These are phyloP conservation scores for Amphibolis antarctica DNA, from an alignment of 106 monocot species.

Conservation along the genomic window DNA sequence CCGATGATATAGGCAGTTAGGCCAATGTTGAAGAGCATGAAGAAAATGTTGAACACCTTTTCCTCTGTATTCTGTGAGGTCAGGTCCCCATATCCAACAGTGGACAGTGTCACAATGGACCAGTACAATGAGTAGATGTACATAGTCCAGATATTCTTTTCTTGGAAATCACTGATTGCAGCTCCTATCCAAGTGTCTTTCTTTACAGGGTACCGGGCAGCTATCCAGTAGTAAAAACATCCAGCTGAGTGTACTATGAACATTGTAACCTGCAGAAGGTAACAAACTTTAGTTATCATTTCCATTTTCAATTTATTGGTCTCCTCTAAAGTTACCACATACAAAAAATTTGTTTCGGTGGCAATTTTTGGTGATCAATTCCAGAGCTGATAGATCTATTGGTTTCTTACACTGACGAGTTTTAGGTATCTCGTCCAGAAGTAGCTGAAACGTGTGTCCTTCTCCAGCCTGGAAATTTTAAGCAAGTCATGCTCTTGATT, in stretches of 20 bases:
- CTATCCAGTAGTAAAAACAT: constrained; percentile 20
- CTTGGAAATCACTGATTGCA: constrained; percentile 4
- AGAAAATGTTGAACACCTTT: constrained; percentile 22
- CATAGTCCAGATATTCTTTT: constrained; percentile 8
- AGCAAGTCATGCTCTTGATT: neutral
- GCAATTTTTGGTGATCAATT: neutral
- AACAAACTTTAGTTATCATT: neutral
- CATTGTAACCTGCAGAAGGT: constrained; percentile 13
- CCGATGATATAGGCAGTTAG: constrained; percentile 31
- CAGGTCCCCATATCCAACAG: constrained; percentile 32
- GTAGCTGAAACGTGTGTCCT: constrained; percentile 29
- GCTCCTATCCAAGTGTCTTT: constrained; percentile 20
- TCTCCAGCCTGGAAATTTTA: constrained; percentile 15
- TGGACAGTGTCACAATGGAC: constrained; percentile 20
- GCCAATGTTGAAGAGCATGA: constrained; percentile 35
- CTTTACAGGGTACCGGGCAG: constrained; percentile 1
- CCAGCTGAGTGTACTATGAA: constrained; percentile 19
- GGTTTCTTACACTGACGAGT: constrained; percentile 6
- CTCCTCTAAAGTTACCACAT: too few species aligned
- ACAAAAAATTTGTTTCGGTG: too few species aligned
- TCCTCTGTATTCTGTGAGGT: constrained; percentile 18
- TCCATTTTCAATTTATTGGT: neutral
- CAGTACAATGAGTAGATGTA: constrained; percentile 20
- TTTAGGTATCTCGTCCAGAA: constrained; percentile 25
- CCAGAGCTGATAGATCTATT: neutral